These are phyloP conservation scores for Remersonia thermophila DNA, from an alignment of 2,329 filamentous ascomycete genomes.

Conservation along the genomic window DNA sequence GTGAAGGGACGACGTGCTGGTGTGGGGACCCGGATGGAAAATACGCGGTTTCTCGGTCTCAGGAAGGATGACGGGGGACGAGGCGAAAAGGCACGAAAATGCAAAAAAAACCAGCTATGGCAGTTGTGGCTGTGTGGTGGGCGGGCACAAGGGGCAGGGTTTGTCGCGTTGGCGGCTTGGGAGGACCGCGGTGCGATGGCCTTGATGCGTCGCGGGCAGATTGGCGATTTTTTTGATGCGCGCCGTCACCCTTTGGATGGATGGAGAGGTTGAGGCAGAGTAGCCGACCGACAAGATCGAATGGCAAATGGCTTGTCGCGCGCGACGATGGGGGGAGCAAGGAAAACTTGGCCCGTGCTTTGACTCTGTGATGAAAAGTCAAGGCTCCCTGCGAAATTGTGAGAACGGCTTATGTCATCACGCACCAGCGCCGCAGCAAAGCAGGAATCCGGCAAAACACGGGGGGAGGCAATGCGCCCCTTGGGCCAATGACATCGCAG, in stretches of 20 bases:
- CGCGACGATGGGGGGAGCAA: conserved; percentile 4
- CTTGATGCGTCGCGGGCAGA: conserved; percentile 46
- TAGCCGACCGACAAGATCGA: conserved; percentile 17
- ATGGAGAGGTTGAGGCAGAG: conserved; percentile 26
- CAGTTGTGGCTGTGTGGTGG: conserved; percentile 30
- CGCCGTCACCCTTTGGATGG: conserved; percentile 38
- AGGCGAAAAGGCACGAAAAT: conserved; percentile 18
- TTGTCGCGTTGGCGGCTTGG: conserved; percentile 36
- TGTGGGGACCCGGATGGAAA: no score
- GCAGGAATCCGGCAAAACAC: conserved; percentile 6
- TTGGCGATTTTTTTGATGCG: conserved; percentile 52
- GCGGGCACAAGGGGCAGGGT: conserved; percentile 33
- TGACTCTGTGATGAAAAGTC: conserved; percentile 7
- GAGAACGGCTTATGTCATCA: conserved; percentile 15
- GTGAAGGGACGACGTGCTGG: no score
- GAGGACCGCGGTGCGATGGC: conserved; percentile 30
- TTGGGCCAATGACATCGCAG: no score
- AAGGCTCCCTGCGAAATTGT: conserved; percentile 11
- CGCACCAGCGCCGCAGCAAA: no score
- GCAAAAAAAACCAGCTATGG: conserved; percentile 27
- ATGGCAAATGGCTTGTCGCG: conserved; percentile 8
- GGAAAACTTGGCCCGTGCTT: background rate
- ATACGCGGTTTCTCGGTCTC: no score
- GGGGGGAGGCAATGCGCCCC: background rate
- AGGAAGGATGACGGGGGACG: no score